A percentile compares a stretch with the other conserved stretches of the same genome.
These are phyloP conservation scores for Bonia amplexicaulis DNA, from an alignment of 176 grass and related monocot species.

Conservation along the genomic window DNA sequence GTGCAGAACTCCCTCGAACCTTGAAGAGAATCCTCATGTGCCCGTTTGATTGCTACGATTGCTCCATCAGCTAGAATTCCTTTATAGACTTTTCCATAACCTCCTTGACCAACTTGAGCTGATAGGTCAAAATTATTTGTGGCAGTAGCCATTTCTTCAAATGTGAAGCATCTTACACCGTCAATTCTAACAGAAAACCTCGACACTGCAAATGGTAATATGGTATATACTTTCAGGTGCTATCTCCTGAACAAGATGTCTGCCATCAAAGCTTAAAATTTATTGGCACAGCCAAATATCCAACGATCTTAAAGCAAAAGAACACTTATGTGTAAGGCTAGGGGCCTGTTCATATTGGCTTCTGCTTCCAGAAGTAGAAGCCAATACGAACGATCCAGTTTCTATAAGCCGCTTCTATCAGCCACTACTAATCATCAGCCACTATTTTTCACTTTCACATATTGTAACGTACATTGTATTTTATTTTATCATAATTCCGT, in stretches of 20 bases:
- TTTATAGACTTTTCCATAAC: conserved; percentile 89
- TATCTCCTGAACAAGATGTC: background rate
- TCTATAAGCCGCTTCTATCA: too few relatives aligned
- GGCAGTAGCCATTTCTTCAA: conserved; percentile 69
- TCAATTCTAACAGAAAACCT: conserved; percentile 79
- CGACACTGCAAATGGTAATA: conserved; percentile 43
- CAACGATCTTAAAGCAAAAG: background rate
- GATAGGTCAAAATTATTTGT: conserved; percentile 66
- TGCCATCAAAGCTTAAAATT: background rate
- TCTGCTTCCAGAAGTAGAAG: too few relatives aligned
- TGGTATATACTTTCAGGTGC: conserved; percentile 11
- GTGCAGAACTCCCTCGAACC: conserved; percentile 92
- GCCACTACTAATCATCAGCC: too few relatives aligned
- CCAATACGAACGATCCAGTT: too few relatives aligned
- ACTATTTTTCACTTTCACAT: too few relatives aligned
- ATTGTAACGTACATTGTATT: too few relatives aligned
- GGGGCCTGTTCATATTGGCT: too few relatives aligned
- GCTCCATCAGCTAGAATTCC: conserved; percentile 73
- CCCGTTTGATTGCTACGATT: conserved; percentile 86
- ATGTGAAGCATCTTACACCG: conserved; percentile 71
- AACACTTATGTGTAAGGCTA: background rate
- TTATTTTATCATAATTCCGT: too few relatives aligned
- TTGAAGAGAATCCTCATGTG: conserved; percentile 84
- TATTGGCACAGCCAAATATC: background rate
- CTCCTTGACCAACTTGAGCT: conserved; percentile 87